These are phyloP conservation scores for Nannochloropsis granulata DNA, from an alignment of 108 stramenopile species.

Conservation along the genomic window DNA sequence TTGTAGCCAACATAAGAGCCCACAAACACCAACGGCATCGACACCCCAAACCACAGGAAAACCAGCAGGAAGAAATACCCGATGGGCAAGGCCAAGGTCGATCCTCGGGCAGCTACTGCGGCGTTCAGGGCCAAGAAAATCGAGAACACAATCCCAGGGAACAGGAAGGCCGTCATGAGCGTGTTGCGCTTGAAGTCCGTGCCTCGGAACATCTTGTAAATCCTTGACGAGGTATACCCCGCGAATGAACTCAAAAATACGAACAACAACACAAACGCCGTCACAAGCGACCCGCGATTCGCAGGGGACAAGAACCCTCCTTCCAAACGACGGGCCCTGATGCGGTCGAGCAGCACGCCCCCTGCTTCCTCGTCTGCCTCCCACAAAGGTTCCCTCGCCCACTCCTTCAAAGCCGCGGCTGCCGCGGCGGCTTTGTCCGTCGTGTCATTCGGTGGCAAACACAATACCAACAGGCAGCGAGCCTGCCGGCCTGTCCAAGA, in stretches of 20 bases:
- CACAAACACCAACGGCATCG: slow-evolving; percentile 88
- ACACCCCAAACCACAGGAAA: slow-evolving; percentile 93
- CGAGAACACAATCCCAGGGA: slow-evolving; percentile 59
- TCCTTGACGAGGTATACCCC: slow-evolving; percentile 68
- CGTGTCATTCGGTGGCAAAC: not conserved
- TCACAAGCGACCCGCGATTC: slow-evolving; percentile 72
- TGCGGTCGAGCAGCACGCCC: not conserved
- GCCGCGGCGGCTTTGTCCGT: not conserved
- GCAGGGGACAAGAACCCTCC: slow-evolving; percentile 75
- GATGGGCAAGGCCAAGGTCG: slow-evolving; percentile 83
- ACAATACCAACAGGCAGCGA: not conserved
- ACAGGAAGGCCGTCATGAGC: slow-evolving; percentile 61
- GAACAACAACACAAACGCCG: slow-evolving; percentile 77
- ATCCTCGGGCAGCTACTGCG: slow-evolving; percentile 63
- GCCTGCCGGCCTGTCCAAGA: not conserved
- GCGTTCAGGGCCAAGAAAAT: slow-evolving; percentile 82
- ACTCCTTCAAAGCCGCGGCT: not conserved
- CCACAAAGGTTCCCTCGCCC: not conserved
- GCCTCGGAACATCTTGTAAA: slow-evolving; percentile 87
- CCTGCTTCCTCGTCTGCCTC: not conserved
- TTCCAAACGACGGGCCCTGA: not conserved
- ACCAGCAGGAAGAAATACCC: slow-evolving; percentile 76
- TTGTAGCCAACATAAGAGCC: slow-evolving; percentile 99
- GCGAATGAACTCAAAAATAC: slow-evolving; percentile 57
- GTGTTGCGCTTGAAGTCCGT: slow-evolving; percentile 81